Evolutionary conservation across 2,329 filamentous ascomycete species (phyloP).

Genomic region (Aspergillus sp.): DNA sequence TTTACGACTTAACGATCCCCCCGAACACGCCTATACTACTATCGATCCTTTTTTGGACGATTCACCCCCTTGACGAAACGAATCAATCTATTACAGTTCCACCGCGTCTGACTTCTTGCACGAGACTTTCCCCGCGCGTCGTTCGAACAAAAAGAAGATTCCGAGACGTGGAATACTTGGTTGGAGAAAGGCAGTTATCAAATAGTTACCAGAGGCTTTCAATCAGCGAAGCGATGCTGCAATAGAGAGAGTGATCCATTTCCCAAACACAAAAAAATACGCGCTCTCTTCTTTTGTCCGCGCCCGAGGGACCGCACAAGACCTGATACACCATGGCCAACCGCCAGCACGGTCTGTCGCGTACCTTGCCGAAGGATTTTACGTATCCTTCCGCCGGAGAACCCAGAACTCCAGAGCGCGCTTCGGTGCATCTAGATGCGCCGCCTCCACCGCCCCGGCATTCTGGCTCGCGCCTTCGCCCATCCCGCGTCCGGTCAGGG

Average conservation of each 20-base stretch:
- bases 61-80: conserved; percentile 11
- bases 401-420: conserved; percentile 46
- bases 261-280: conserved; percentile 3
- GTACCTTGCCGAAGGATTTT: conserved; percentile 50
- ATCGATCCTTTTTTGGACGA: conserved; percentile 2
- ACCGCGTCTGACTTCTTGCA: neutral
- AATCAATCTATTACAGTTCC: neutral
- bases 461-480: conserved; percentile 42
- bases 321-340: conserved; percentile 34
- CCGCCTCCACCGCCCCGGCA: conserved; percentile 48
- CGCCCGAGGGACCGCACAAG: conserved; percentile 5
- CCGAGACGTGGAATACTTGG: neutral
- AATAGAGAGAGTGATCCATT: conserved; percentile 7
- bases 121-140: conserved; percentile 7
- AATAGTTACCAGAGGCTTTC: conserved; percentile 2
- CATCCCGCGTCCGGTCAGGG: conserved; percentile 39
- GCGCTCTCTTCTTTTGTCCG: neutral
- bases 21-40: conserved; percentile 14
- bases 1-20: conserved; percentile 25
- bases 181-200: neutral
- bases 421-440: conserved; percentile 37
- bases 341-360: conserved; percentile 42
- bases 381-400: conserved; percentile 40
- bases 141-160: neutral
- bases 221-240: conserved; percentile 16